Base-by-base conservation (phyloP, 345 rosid genomes). In the Linum trigynum region DNA sequence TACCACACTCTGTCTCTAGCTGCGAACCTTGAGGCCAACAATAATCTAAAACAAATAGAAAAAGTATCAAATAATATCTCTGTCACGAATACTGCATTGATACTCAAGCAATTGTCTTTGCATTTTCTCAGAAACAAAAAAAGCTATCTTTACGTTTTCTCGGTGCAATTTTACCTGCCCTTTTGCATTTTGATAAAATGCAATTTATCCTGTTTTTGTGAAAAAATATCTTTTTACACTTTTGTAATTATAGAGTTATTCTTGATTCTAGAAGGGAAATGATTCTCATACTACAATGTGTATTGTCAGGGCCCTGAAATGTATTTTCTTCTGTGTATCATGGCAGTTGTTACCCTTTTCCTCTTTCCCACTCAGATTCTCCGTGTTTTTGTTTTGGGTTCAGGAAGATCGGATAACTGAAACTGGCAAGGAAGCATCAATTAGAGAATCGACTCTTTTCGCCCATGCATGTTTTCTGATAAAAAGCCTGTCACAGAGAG, bases 401-500 rank as follows among this genome's bases (percentile, higher is more conserved):
- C 89, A 95, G 99, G 97, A 95, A 81, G 96, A 91, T 55, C 83
- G 90, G 71, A 74, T 72, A 70, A 74, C 91, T 74, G 88, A 85
- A 65, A 79, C 89, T 65, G 97, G 97, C 71, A 77, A 81, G 69
- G 91, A 79, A 72, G 91, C 97, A 72, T 84, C 77, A 68, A 82
- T 76, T 64, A 88, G 96, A 79, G 99, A 95, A 71, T 72, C 86
- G 67, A 87, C 90, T 58, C 88, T 92, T 37, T 83, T 73, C 71
- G 80, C 88, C 65, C 99, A 95, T 80, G 81, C 91, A 53, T 86
- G 96, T 78, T 95, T 91, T 77, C 95, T 95, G 61, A 89, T 95
- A 61, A 87, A 87, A 81, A 83, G 91, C 75, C 77, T 95, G 96
- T 87, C 97, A 3, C 91, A 84, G 85, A 91, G 99, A 72, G 99